phyloP scores from a whole-genome alignment of 306 rosid genomes.

The Malus sylvestris region DNA sequence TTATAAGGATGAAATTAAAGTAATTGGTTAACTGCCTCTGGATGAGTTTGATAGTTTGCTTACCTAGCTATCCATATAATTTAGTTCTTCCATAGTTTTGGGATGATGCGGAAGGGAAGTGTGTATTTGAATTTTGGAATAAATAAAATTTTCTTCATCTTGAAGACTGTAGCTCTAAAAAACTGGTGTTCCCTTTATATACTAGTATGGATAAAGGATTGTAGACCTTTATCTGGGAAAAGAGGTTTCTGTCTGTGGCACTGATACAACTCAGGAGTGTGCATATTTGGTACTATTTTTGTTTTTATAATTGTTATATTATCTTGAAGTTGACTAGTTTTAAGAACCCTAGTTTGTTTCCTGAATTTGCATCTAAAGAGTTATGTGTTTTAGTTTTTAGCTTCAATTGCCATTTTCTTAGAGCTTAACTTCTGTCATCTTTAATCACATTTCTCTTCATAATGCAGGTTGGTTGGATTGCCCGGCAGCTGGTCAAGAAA shows the following conservation, averaged over 20 bases:
- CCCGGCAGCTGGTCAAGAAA: conserved; percentile 76
- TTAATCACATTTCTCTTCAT: conserved; percentile 13
- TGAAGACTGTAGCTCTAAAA: not conserved
- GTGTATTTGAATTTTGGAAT: not conserved
- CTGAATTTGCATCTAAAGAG: not conserved
- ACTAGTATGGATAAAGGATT: not conserved
- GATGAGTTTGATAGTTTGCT: not conserved
- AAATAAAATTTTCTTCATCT: not conserved
- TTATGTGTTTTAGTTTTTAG: not conserved
- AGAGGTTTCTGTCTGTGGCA: not conserved
- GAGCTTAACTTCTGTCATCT: not conserved
- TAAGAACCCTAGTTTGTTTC: not conserved
- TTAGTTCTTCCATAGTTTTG: not conserved
- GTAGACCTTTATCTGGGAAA: not conserved
- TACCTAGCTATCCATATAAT: not conserved
- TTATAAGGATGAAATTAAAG: not conserved
- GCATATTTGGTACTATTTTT: not conserved
- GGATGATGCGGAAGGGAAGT: not conserved
- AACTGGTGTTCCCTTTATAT: not conserved
- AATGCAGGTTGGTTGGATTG: conserved; percentile 96
- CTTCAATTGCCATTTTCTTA: not conserved
- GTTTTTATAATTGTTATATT: not conserved
- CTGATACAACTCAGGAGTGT: not conserved
- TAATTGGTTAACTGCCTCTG: not conserved
- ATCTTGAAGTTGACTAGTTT: not conserved